Percentiles rank a stretch among this genome's conserved stretches.
These are phyloP conservation scores for Mesembryanthemum crystallinum DNA, from an alignment of 148 eudicot genomes.

Conservation along the genomic window DNA sequence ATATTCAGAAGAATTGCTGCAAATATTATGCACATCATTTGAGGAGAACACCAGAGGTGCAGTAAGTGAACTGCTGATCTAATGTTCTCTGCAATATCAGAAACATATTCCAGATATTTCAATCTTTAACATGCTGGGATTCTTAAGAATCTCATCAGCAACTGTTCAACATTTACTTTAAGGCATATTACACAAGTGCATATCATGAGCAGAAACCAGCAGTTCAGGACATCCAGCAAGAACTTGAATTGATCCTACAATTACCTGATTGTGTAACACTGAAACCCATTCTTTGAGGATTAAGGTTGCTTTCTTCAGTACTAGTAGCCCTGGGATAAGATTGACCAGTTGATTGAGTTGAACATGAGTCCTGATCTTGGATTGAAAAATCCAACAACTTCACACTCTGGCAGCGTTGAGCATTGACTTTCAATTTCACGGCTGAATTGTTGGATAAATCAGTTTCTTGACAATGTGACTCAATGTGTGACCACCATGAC, in stretches of 20 bases:
- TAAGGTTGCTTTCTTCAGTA: constrained; percentile 36
- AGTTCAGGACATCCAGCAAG: background rate
- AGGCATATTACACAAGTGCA: background rate
- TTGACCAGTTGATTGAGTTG: constrained; percentile 68
- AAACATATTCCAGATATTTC: background rate
- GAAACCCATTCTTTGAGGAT: constrained; percentile 30
- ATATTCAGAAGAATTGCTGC: background rate
- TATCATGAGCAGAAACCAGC: constrained; percentile 1
- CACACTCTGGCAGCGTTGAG: constrained; percentile 27
- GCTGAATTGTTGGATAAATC: constrained; percentile 32
- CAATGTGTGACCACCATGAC: constrained; percentile 37
- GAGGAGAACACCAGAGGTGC: background rate
- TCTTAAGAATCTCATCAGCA: background rate
- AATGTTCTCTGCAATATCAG: background rate
- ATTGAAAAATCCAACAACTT: constrained; percentile 44
- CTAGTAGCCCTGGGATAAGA: constrained; percentile 42
- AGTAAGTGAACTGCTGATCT: background rate
- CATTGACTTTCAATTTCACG: constrained; percentile 43
- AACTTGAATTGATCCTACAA: background rate
- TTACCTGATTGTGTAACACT: constrained; percentile 45
- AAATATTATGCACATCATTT: background rate
- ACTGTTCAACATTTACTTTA: background rate
- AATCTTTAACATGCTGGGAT: background rate
- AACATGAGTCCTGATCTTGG: constrained; percentile 66
- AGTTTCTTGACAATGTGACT: constrained; percentile 35